Evolutionary conservation across 495 filamentous ascomycete genomes (phyloP), one percentile per base, ranked within the genome.

Genomic region (Chaetomium fimeti): DNA sequence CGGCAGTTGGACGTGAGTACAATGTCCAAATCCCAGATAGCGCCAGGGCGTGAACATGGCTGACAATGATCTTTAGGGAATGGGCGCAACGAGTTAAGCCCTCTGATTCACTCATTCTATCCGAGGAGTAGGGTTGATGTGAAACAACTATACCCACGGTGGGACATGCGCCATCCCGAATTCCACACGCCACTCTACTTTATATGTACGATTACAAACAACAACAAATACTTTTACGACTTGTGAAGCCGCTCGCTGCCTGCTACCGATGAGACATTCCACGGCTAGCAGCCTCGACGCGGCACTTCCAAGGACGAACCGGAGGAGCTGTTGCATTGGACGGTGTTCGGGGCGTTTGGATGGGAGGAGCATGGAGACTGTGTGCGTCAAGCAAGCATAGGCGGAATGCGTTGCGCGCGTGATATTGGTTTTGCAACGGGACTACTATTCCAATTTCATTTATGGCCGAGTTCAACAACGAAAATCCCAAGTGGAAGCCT

Each of bases 1-100:
- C 81, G 94, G 94, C 18, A 96, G 92, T 70, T 98, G 94, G 94
- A 97, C 93, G 89, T 95, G 74, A 89, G 91, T 91, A n/a, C 7
- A 8, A n/a, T 12, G 27, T 36, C 18, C 25, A 9, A 22, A 56
- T 15, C 1, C 15, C 27, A 5, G 12, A 20, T 18, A n/a, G 13
- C 36, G 8, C 27, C 13, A 7, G 13, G 3, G 13, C 24, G n/a
- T 45, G 24, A 2, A 45, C 12, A 22, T 27, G 53, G 38, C 68
- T 74, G 60, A 73, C 64, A 40, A 12, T 38, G 1, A 16, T 59
- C 25, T 32, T n/a, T 65, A 89, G 87, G 29, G 88, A 90, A 78
- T 91, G 88, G 88, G 88, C 88, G 11, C 87, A 89, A 65, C 80
- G 88, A 54, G 78, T 78, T 27, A 72, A 73, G 40, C 73, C 76